Percentiles rank a stretch among this genome's conserved stretches.
phyloP scores from a whole-genome alignment of 1,284 basidiomycete species.

The Ustilago xerochloae region DNA sequence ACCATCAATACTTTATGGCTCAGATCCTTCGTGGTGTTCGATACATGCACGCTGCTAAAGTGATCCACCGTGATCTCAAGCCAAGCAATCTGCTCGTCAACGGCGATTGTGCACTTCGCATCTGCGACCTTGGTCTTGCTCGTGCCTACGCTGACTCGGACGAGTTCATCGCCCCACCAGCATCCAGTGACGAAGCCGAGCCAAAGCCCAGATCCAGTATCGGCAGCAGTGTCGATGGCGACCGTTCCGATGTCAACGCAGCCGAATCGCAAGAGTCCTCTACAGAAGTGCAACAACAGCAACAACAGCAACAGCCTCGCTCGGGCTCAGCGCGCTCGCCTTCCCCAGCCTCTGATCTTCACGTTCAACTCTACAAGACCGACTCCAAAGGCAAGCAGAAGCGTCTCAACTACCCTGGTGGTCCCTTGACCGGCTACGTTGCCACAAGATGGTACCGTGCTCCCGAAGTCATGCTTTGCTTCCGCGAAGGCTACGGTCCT shows the following conservation, averaged over 20 bases:
- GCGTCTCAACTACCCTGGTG: slow-evolving; percentile 63
- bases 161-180: slow-evolving; percentile 19
- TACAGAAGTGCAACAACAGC: neutral
- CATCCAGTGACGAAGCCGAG: slow-evolving; percentile 20
- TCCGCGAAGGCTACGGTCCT: slow-evolving; percentile 63
- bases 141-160: slow-evolving; percentile 53
- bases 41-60: slow-evolving; percentile 65
- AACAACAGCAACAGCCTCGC: slow-evolving; percentile 6
- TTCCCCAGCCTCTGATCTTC: slow-evolving; percentile 36
- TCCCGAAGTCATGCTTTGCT: slow-evolving; percentile 68
- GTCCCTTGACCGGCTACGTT: slow-evolving; percentile 66
- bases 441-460: slow-evolving; percentile 67
- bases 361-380: slow-evolving; percentile 47
- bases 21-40: slow-evolving; percentile 65
- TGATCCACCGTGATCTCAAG: slow-evolving; percentile 67
- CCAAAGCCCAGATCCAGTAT: slow-evolving; percentile 14
- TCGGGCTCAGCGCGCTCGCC: slow-evolving; percentile 26
- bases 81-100: slow-evolving; percentile 67
- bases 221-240: slow-evolving; percentile 23
- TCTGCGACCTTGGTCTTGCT: slow-evolving; percentile 67
- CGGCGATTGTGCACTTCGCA: slow-evolving; percentile 62
- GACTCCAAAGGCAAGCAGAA: slow-evolving; percentile 50
- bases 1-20: slow-evolving; percentile 66
- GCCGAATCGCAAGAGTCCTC: neutral
- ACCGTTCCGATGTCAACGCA: slow-evolving; percentile 3